A percentile compares a stretch with the other conserved stretches of the same genome.
Evolutionary conservation across 305 asterid genomes (phyloP).

Genomic region (Fraxinus greggii): DNA sequence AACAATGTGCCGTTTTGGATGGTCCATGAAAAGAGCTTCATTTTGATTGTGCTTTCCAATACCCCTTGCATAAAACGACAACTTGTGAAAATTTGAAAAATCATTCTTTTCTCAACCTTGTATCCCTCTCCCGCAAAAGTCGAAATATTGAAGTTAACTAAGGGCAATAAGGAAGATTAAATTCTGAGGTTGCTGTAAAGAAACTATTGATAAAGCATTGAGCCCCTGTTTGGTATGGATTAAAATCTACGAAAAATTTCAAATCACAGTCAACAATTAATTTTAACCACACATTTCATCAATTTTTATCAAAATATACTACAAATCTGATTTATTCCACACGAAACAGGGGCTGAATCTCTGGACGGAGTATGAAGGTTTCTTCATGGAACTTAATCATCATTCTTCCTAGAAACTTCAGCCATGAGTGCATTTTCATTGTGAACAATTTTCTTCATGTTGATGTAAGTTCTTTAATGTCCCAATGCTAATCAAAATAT

Average conservation of each 20-base stretch:
- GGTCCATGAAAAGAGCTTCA: not conserved
- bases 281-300: no score
- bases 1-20: not conserved
- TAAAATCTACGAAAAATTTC: no score
- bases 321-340: no score
- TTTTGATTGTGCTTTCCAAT: not conserved
- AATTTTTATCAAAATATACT: no score
- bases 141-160: not conserved
- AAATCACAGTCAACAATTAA: no score
- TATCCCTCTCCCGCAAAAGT: not conserved
- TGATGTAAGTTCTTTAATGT: not conserved
- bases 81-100: not conserved
- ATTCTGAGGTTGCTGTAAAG: not conserved
- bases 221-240: no score
- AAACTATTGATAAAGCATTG: not conserved
- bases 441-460: not conserved
- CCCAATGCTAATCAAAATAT: not conserved
- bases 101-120: not conserved
- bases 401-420: slow-evolving; percentile 1
- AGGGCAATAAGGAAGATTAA: not conserved
- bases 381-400: not conserved
- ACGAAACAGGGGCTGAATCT: not conserved
- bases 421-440: not conserved
- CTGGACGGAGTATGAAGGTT: not conserved
- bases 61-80: not conserved